Conservation (phyloP, 2,329 filamentous ascomycete species). For the Paecilomyces formosus region DNA sequence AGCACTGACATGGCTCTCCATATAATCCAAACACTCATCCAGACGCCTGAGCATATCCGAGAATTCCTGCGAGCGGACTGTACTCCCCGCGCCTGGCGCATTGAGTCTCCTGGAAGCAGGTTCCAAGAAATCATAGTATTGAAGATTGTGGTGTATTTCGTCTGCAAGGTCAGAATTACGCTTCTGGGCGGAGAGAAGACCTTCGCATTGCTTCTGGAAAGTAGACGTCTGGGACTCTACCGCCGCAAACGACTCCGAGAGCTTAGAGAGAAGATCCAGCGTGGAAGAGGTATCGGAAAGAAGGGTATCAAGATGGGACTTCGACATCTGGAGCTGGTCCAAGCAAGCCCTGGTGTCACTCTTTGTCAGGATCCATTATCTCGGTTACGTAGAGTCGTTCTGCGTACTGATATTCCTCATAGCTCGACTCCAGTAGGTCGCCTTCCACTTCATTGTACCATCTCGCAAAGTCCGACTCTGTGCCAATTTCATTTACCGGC, state of each 20-base stretch:
- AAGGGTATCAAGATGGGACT: constrained; percentile 72
- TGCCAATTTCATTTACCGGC: constrained; percentile 40
- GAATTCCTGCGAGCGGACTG: constrained; percentile 79
- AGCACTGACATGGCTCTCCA: constrained; percentile 67
- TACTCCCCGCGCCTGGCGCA: constrained; percentile 77
- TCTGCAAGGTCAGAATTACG: constrained; percentile 72
- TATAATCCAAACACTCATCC: constrained; percentile 87
- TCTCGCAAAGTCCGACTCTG: constrained; percentile 52
- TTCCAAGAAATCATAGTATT: constrained; percentile 91
- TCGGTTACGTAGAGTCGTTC: not conserved
- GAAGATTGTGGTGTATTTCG: constrained; percentile 79
- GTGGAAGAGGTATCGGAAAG: constrained; percentile 70
- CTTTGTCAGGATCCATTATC: not conserved
- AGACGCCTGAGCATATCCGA: constrained; percentile 80
- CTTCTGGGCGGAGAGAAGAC: constrained; percentile 72
- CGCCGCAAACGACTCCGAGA: constrained; percentile 78
- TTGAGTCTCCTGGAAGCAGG: constrained; percentile 84
- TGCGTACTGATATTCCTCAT: constrained; percentile 72
- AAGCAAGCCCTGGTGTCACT: constrained; percentile 57
- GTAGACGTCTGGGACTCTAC: constrained; percentile 89
- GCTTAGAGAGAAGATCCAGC: constrained; percentile 64
- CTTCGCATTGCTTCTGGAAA: constrained; percentile 88
- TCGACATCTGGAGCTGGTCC: constrained; percentile 72
- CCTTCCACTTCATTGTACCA: constrained; percentile 56
- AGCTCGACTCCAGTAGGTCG: constrained; percentile 70